A percentile compares a stretch with the other conserved stretches of the same genome.
Evolutionary conservation across 306 rosid species (phyloP).

Genomic region (Dryas octopetala): DNA sequence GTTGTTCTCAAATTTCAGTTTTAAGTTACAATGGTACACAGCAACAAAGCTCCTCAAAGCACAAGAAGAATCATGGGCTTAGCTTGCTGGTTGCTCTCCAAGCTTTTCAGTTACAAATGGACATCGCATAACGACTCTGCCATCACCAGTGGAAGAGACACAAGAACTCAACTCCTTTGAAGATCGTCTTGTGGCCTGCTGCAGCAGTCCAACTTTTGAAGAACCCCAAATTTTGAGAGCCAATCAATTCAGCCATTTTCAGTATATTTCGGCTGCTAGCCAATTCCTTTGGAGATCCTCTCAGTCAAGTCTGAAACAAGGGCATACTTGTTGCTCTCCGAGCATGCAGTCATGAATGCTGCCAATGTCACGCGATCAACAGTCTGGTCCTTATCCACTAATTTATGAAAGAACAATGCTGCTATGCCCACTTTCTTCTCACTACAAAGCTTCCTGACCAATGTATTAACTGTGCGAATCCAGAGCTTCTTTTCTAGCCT

Average conservation of each 20-base stretch:
- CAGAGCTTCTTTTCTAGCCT: slow-evolving; percentile 67
- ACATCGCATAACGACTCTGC: not conserved
- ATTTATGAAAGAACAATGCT: slow-evolving; percentile 72
- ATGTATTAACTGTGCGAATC: slow-evolving; percentile 64
- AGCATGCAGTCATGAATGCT: slow-evolving; percentile 76
- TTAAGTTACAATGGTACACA: not conserved
- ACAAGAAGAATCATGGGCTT: not conserved
- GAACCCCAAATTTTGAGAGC: not conserved
- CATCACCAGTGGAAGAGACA: not conserved
- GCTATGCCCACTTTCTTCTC: slow-evolving; percentile 86
- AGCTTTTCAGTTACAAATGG: not conserved
- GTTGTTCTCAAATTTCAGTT: not conserved
- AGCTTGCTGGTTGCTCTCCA: not conserved
- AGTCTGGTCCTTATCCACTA: slow-evolving; percentile 57
- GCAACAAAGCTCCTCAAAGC: not conserved
- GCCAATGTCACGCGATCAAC: slow-evolving; percentile 76
- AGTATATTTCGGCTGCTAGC: slow-evolving; percentile 13
- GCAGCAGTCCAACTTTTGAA: not conserved
- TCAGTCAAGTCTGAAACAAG: slow-evolving; percentile 71
- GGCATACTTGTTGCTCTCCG: slow-evolving; percentile 75
- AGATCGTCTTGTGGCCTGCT: not conserved
- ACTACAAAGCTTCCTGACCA: slow-evolving; percentile 74
- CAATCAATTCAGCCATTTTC: not conserved
- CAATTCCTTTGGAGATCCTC: slow-evolving; percentile 54
- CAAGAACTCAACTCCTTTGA: not conserved